Evolutionary conservation across 805 yeast genomes (phyloP).

Genomic region (Candida pseudoglaebosa): DNA sequence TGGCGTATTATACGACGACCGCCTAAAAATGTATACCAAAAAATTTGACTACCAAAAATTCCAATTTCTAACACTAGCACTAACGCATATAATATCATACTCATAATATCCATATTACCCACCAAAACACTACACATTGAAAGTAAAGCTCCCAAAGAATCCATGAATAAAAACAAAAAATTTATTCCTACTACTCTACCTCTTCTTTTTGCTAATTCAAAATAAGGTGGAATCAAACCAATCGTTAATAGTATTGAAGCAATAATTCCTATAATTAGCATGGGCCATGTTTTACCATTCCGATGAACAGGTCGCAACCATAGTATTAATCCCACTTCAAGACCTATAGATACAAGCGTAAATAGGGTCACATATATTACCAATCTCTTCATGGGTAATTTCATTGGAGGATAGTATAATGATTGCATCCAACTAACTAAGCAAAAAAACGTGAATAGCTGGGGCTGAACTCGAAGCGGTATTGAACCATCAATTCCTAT

Average conservation of each 20-base stretch:
- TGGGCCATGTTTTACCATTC: slow-evolving; percentile 66
- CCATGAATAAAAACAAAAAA: slow-evolving; percentile 71
- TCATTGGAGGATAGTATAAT: slow-evolving; percentile 67
- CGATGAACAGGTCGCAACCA: slow-evolving; percentile 59
- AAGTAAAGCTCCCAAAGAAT: slow-evolving; percentile 75
- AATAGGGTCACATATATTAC: slow-evolving; percentile 31
- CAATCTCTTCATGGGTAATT: slow-evolving; percentile 32
- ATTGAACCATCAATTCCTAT: slow-evolving; percentile 64
- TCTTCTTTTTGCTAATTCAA: slow-evolving; percentile 70
- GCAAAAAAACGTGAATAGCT: slow-evolving; percentile 70
- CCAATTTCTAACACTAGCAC: slow-evolving; percentile 78
- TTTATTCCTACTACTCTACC: slow-evolving; percentile 90
- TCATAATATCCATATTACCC: slow-evolving; percentile 70
- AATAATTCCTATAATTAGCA: slow-evolving; percentile 70
- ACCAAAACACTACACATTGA: slow-evolving; percentile 58
- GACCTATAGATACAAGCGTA: slow-evolving; percentile 46
- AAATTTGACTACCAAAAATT: slow-evolving; percentile 61
- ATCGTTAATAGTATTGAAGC: slow-evolving; percentile 72
- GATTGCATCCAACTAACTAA: slow-evolving; percentile 60
- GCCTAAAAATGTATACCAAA: slow-evolving; percentile 55
- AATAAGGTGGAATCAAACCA: slow-evolving; percentile 87
- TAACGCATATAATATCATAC: slow-evolving; percentile 68
- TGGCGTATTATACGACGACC: slow-evolving; percentile 24
- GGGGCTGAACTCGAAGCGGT: slow-evolving; percentile 85
- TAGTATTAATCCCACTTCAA: slow-evolving; percentile 67